A percentile compares a stretch with the other conserved stretches of the same genome.
Evolutionary conservation across 805 yeast species (phyloP).

Genomic region (Saccharomycopsis schoenii): DNA sequence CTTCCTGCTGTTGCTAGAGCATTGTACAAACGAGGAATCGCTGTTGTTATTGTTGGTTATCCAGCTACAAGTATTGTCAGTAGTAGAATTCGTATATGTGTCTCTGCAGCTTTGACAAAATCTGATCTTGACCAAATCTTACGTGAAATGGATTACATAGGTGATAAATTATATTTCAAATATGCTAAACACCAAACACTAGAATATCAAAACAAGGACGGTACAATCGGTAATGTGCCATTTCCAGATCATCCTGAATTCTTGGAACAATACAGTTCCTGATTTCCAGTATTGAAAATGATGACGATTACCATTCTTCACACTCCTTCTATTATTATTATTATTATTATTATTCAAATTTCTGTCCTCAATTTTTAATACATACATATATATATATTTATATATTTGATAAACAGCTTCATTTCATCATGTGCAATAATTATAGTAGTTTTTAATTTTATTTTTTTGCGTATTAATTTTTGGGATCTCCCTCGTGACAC

Average conservation of each 20-base stretch:
- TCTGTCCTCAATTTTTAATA: neutral
- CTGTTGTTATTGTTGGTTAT: slow-evolving; percentile 93
- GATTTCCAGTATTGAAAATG: neutral
- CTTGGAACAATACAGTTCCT: neutral
- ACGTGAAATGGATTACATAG: slow-evolving; percentile 62
- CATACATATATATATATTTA: neutral
- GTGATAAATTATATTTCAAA: slow-evolving; percentile 65
- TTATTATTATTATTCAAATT: neutral
- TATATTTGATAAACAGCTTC: neutral
- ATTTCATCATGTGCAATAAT: neutral
- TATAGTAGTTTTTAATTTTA: neutral
- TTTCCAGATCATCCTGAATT: neutral
- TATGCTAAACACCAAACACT: slow-evolving; percentile 6
- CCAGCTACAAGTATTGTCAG: slow-evolving; percentile 93
- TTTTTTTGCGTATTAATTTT: neutral
- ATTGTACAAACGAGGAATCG: slow-evolving; percentile 71
- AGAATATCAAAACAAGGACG: neutral
- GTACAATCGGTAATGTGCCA: neutral
- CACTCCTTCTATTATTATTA: neutral
- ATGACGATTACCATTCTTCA: neutral
- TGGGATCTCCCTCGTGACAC: neutral
- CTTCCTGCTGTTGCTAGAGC: slow-evolving; percentile 88
- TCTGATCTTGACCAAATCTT: slow-evolving; percentile 82
- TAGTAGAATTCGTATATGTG: slow-evolving; percentile 87
- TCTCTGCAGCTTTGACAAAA: slow-evolving; percentile 84